A percentile compares a stretch with the other conserved stretches of the same genome.
These are phyloP conservation scores for Micromonas pusilla DNA, from an alignment of 139 green algal genomes.

Conservation along the genomic window DNA sequence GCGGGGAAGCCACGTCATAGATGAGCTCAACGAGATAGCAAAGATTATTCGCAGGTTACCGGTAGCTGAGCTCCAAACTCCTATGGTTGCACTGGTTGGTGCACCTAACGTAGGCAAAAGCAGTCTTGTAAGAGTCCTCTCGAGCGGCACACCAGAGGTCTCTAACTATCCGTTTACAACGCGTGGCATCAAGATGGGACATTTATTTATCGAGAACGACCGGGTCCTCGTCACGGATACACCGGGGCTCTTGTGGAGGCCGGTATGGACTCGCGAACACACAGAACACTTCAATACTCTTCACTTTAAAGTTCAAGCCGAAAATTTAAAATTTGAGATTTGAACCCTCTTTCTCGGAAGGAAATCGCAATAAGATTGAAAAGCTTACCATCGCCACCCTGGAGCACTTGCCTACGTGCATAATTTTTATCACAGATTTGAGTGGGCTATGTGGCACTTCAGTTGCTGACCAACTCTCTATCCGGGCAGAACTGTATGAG, in stretches of 20 bases:
- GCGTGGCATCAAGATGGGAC: slow-evolving; percentile 89
- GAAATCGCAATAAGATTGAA: slow-evolving; percentile 92
- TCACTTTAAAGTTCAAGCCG: too few relatives aligned
- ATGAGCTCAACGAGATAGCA: slow-evolving; percentile 65
- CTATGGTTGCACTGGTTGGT: slow-evolving; percentile 77
- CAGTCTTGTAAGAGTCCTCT: slow-evolving; percentile 80
- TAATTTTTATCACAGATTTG: slow-evolving; percentile 86
- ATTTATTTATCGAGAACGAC: slow-evolving; percentile 80
- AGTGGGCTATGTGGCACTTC: slow-evolving; percentile 80
- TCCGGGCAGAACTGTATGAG: slow-evolving; percentile 47
- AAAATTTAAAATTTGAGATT: too few relatives aligned
- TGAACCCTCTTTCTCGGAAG: too few relatives aligned
- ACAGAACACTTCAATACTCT: slow-evolving; percentile 96
- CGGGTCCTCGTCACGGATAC: slow-evolving; percentile 94
- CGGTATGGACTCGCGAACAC: slow-evolving; percentile 68
- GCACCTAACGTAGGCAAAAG: slow-evolving; percentile 94
- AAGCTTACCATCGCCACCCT: slow-evolving; percentile 83
- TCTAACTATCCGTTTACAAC: slow-evolving; percentile 99
- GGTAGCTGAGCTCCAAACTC: slow-evolving; percentile 67
- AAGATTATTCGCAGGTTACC: slow-evolving; percentile 70
- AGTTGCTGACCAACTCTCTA: slow-evolving; percentile 28
- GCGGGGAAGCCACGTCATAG: slow-evolving; percentile 40
- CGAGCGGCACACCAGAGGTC: slow-evolving; percentile 58
- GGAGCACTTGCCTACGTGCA: slow-evolving; percentile 69
- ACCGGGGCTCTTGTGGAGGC: slow-evolving; percentile 72